A percentile compares a stretch with the other conserved stretches of the same genome.
phyloP scores from a whole-genome alignment of 148 eudicot genomes.

The Chenopodium quinoa region DNA sequence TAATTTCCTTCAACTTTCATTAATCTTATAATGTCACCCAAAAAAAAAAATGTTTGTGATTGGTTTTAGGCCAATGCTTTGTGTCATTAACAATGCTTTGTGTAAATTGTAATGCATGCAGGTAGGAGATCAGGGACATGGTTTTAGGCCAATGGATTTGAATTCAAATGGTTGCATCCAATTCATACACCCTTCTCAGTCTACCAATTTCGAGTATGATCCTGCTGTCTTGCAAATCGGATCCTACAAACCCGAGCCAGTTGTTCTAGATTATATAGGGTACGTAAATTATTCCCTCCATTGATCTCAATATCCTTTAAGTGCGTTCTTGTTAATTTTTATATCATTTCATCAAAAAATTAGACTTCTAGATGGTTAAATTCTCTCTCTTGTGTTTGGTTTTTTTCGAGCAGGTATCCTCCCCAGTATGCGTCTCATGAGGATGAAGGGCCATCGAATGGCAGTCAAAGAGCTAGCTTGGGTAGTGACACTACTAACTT shows the following conservation, averaged over 20 bases:
- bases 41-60: not conserved
- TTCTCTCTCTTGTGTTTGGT: not conserved
- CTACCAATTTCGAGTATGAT: constrained; percentile 31
- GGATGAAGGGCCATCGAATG: constrained; percentile 25
- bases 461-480: constrained; percentile 18
- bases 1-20: constrained; percentile 17
- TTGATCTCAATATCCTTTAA: not conserved
- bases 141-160: constrained; percentile 13
- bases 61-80: not conserved
- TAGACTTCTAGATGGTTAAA: not conserved
- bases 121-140: constrained; percentile 59
- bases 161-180: constrained; percentile 36
- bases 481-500: constrained; percentile 19
- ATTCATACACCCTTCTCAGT: constrained; percentile 35
- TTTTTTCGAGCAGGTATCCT: constrained; percentile 12
- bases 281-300: constrained; percentile 17
- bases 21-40: not conserved
- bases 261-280: constrained; percentile 61
- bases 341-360: not conserved
- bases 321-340: not conserved
- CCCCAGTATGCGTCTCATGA: constrained; percentile 21
- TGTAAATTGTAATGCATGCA: constrained; percentile 9
- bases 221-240: constrained; percentile 30
- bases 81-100: not conserved
- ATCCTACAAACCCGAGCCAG: constrained; percentile 48